Evolutionary conservation across 1,284 basidiomycete genomes (phyloP), one percentile per base, ranked within the genome.

Genomic region (Austropuccinia psidii): DNA sequence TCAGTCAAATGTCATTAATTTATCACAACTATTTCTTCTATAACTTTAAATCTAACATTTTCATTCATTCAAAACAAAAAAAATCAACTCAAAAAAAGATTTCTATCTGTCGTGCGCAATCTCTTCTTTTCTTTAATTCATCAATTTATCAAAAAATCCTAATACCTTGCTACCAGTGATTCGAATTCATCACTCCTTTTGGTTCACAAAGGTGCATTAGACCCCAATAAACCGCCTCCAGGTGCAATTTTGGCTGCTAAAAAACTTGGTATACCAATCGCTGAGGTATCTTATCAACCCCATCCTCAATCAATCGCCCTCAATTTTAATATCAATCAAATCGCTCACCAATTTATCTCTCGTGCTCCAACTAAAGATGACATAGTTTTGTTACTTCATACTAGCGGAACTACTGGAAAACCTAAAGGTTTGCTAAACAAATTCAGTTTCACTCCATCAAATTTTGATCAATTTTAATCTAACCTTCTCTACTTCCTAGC

Each of bases 401-500:
- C 85, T 11, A 85, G 84, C 41, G 87, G 87, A 0, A 88, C 87
- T n/a, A 88, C 87, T 33, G 87, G 87, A 2, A 76, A 79, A 50
- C 82, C 82, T 24, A 83, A 83, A 76, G 82, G 80, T 75, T 57
- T 60, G 75, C 67, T 49, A 1, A 21, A 45, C n/a, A 45, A 45
- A 11, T 45, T 45, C n/a, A 52, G 24, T 49, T 31, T 15, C 29
- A 21, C 29, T 37, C 54, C 54, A 57, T 27, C 54, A 11, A 57
- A n/a, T n/a, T n/a, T n/a, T n/a, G n/a, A n/a, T n/a, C n/a, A n/a
- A n/a, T n/a, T n/a, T n/a, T n/a, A n/a, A n/a, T n/a, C n/a, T n/a
- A n/a, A n/a, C n/a, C n/a, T n/a, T 55, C 17, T 19, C 19, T 29
- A n/a, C 39, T 21, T 19, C 39, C 84, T 84, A 80, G 85, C 85